phyloP scores from a whole-genome alignment of 2,329 filamentous ascomycete species.

The Pestalotiopsis sp. region DNA sequence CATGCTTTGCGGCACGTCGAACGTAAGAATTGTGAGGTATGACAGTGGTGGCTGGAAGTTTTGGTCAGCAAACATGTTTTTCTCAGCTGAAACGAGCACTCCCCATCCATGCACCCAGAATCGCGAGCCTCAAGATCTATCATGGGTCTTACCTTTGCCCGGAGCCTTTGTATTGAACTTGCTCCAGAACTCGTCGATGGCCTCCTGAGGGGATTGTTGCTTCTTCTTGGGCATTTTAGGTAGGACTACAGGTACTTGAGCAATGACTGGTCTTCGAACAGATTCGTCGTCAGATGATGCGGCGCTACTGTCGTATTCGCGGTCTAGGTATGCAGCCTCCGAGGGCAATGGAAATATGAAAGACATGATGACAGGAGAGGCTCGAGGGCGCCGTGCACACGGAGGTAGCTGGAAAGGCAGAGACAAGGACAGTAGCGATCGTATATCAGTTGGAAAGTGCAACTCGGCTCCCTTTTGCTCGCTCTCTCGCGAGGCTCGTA shows the following conservation, averaged over 20 bases:
- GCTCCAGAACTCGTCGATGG: conserved; percentile 73
- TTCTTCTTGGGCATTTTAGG: conserved; percentile 36
- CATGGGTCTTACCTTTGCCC: conserved; percentile 57
- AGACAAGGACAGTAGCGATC: background rate
- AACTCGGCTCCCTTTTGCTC: background rate
- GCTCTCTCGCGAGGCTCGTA: background rate
- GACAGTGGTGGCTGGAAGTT: conserved; percentile 61
- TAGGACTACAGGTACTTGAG: conserved; percentile 22
- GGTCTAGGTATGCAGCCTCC: conserved; percentile 20
- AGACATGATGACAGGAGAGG: conserved; percentile 2
- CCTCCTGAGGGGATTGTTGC: conserved; percentile 65
- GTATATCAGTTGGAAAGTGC: background rate
- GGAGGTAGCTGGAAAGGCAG: background rate
- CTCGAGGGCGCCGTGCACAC: background rate
- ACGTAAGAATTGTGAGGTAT: conserved; percentile 70
- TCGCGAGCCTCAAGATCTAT: background rate
- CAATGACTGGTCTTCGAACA: conserved; percentile 20
- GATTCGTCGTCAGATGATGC: background rate
- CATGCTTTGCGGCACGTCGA: conserved; percentile 58
- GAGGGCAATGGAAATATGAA: conserved; percentile 14
- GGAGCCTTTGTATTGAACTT: conserved; percentile 71
- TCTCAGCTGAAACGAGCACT: background rate
- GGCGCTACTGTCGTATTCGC: conserved; percentile 6
- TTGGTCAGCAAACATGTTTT: conserved; percentile 7
- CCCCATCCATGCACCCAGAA: background rate